Conservation (phyloP, 495 filamentous ascomycete species). For the Glutinoglossum americanum region DNA sequence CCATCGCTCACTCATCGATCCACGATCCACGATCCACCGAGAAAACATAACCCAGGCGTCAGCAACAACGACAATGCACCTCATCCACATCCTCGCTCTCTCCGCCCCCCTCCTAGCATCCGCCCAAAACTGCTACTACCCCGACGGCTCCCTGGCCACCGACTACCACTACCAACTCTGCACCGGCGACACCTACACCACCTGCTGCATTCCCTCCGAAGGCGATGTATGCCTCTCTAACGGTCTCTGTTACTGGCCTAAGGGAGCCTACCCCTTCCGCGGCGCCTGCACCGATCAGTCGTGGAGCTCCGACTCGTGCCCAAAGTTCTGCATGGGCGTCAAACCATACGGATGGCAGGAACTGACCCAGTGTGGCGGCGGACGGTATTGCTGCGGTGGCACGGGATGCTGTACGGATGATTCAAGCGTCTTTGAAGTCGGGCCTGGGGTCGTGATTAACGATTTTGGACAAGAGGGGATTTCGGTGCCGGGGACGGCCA, state of each 20-base stretch:
- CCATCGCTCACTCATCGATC: too few relatives aligned
- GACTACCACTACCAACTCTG: background rate
- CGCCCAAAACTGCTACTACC: conserved; percentile 3
- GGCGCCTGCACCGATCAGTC: conserved; percentile 2
- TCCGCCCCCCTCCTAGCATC: background rate
- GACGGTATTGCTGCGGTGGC: background rate
- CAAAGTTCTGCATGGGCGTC: background rate
- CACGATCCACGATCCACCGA: too few relatives aligned
- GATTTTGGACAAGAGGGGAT: background rate
- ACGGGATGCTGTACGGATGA: background rate
- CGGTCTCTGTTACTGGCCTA: background rate
- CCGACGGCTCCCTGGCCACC: background rate
- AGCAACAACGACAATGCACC: background rate
- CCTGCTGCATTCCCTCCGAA: conserved; percentile 3
- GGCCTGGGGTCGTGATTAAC: background rate
- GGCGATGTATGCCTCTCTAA: conserved; percentile 2
- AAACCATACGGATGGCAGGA: background rate
- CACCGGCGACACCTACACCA: background rate
- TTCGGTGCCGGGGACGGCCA: too few relatives aligned
- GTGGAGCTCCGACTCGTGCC: background rate
- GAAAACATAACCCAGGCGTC: too few relatives aligned
- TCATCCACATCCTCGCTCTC: background rate
- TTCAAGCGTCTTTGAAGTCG: background rate
- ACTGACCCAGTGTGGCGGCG: background rate
- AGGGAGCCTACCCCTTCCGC: background rate